Base-by-base conservation (phyloP, 192 early-diverging fungal species). In the Entophlyctis luteolus region DNA sequence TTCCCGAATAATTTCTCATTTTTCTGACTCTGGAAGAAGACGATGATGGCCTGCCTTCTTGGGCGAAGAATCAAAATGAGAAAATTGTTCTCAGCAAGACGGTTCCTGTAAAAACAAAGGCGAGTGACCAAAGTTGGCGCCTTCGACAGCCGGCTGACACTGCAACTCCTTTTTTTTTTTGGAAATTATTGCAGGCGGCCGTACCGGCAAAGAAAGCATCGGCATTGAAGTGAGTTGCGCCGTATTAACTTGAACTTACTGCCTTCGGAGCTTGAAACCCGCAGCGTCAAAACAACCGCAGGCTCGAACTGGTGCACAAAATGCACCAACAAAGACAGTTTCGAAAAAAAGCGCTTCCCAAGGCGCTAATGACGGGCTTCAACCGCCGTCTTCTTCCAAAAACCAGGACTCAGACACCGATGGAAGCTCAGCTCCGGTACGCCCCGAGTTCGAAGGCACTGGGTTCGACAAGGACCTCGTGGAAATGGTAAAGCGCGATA, bases 401-500 rank as follows among this genome's bases (percentile, higher is more conserved):
- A 22, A 25, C 50, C 8, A 8, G 50, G 10, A 14, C 18, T 39
- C 59, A 10, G 62, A 49, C 49, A 12, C 32, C 10, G 55, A 37
- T 34, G 32, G 32, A 62, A 22, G 12, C 28, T 16, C 22, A 23
- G n/a, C 49, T 18, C 28, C 37, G 10, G 1, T 45, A 16, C 59
- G 53, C 18, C 53, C 55, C 23, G 70, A 70, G 37, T 85, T 82
- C 60, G 81, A 85, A 55, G 68, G 68, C 8, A 72, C 75, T 20
- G 84, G 81, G 6, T 86, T 83, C 69, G 84, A 86, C 48, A 86
- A 86, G 47, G 84, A 86, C 31, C 65, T 86, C 35, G 83, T 86
- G 29, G 84, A 86, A 55, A 78, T 86, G 65, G 72, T 86, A 16
- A 86, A 85, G 53, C 70, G 81, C 23, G 84, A 86, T 60, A 85